Evolutionary conservation across 1,284 basidiomycete species (phyloP), one percentile per base, ranked within the genome.

Genomic region (Wallemia mellicola): DNA sequence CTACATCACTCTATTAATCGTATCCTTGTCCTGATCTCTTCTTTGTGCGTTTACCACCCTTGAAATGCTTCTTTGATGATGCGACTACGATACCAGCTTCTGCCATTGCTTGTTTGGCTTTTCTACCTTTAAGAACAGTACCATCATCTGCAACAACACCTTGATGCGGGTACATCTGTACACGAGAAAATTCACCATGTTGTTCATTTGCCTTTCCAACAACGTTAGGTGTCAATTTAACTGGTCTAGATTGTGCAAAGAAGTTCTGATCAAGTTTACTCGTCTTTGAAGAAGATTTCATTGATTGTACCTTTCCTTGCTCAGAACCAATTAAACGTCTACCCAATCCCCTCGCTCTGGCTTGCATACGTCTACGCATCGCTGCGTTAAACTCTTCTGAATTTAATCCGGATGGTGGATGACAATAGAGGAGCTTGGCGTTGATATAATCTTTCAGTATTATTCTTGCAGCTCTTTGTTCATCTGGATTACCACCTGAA

Each of bases 361-460:
- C 17, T 48, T 48, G 38, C 38, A 48, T 5, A n/a, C 38, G 38
- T 48, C 38, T 48, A n/a, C 38, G 38, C 38, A 81, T 83, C 58
- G 76, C 75, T 57, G 74, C 68, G 70, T 98, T 98, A 74, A 92
- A 98, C 1, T 74, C 74, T 60, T 79, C 76, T 15, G 81, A 77
- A 9, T 78, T 70, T 2, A 79, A 71, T 3, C 73, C 78, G 9
- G 94, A 91, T 22, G 86, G 70, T 0, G 77, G 81, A 63, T 92
- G 85, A 63, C 85, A 86, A 69, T 79, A 96, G 7, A 98, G 75
- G 0, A 99, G 76, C 65, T 86, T 88, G 32, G 86, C 94, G 65
- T 86, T 91, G 63, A 98, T 88, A 66, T 95, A 98, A 72, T 99
- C 94, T 71, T 99, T 99, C 60, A 99, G 76, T 60, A 99, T 77